A percentile compares a stretch with the other conserved stretches of the same genome.
Evolutionary conservation across 768 basidiomycete genomes (phyloP).

Genomic region (Lactifluus hygrophoroides): DNA sequence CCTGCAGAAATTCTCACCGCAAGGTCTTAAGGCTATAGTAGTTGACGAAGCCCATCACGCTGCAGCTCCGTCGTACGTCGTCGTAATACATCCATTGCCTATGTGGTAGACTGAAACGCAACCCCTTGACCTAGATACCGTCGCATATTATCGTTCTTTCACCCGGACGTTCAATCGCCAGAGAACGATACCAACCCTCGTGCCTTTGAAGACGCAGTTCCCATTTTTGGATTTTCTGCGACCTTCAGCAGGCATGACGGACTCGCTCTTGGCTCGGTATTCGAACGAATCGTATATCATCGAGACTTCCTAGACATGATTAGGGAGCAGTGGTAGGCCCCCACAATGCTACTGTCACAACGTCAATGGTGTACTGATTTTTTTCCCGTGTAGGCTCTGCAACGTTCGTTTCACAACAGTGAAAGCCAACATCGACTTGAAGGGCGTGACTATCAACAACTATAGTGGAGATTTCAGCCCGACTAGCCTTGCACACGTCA

Average conservation of each 20-base stretch:
- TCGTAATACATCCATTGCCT: no score
- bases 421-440: conserved; percentile 61
- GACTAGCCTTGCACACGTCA: conserved; percentile 64
- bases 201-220: conserved; percentile 42
- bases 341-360: background rate
- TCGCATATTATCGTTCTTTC: conserved; percentile 75
- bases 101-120: background rate
- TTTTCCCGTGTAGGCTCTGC: conserved; percentile 53
- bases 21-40: conserved; percentile 61
- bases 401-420: conserved; percentile 82
- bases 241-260: conserved; percentile 93
- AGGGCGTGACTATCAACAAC: conserved; percentile 54
- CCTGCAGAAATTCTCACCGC: conserved; percentile 67
- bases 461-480: conserved; percentile 76
- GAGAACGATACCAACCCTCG: conserved; percentile 29
- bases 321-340: conserved; percentile 70
- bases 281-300: conserved; percentile 89
- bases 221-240: conserved; percentile 90
- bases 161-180: conserved; percentile 51
- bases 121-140: conserved; percentile 49
- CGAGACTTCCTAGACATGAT: conserved; percentile 89
- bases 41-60: conserved; percentile 96
- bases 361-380: background rate
- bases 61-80: conserved; percentile 73
- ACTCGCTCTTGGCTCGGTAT: conserved; percentile 79